phyloP scores from a whole-genome alignment of 2,329 filamentous ascomycete species.

The Akanthomyces lecanii region DNA sequence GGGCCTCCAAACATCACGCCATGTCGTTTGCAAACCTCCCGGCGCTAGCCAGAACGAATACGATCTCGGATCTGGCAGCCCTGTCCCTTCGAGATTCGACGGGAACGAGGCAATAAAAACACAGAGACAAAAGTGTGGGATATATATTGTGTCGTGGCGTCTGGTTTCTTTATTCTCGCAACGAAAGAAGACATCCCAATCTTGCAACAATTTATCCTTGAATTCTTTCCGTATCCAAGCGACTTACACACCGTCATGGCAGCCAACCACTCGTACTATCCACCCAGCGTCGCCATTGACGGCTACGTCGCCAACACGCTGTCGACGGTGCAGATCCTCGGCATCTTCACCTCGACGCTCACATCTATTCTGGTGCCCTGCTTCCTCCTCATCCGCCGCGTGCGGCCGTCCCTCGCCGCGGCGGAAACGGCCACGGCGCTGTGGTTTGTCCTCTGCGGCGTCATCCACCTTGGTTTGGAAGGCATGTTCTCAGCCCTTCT shows the following conservation, averaged over 20 bases:
- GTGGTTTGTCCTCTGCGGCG: slow-evolving; percentile 68
- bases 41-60: background rate
- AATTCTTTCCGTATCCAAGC: background rate
- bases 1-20: background rate
- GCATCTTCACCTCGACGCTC: slow-evolving; percentile 55
- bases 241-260: background rate
- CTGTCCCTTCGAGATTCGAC: background rate
- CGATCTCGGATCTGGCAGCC: background rate
- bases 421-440: slow-evolving; percentile 56
- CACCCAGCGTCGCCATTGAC: slow-evolving; percentile 56
- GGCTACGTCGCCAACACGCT: slow-evolving; percentile 64
- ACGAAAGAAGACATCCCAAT: background rate
- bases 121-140: background rate
- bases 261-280: slow-evolving; percentile 64
- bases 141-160: background rate
- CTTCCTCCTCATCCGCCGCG: slow-evolving; percentile 47
- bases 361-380: slow-evolving; percentile 54
- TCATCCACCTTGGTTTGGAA: slow-evolving; percentile 32
- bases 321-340: slow-evolving; percentile 54
- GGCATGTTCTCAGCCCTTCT: slow-evolving; percentile 13
- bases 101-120: background rate
- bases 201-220: no score
- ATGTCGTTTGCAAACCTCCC: background rate
- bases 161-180: background rate
- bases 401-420: slow-evolving; percentile 47